Base-by-base conservation (phyloP, 306 rosid genomes). In the Cicer arietinum region DNA sequence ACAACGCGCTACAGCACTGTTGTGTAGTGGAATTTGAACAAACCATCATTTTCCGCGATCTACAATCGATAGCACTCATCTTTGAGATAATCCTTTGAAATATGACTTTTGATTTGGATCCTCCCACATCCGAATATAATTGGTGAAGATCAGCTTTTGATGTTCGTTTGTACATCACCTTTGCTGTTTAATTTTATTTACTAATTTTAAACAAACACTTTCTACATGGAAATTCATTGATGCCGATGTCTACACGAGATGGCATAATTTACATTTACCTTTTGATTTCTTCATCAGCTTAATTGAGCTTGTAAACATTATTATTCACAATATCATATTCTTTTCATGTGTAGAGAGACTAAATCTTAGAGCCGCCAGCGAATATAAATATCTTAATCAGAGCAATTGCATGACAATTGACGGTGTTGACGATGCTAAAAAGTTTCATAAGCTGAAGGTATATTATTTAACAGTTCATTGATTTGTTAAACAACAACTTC, bases 351-450 rank as follows among this genome's bases (percentile, higher is more conserved):
- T 88, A 95, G 99, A 89, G 70, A 92, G 74, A 78, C 84, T 95
- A 81, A 84, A 89, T 58, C 91, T 95, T 77, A 89, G 79, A 85
- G 75, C 0, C 73, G 93, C 92, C 68, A 82, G 93, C 10, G 89
- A 89, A 77, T 92, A 90, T 90, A 92, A 80, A 74, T 95, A 88
- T 86, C 98, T 95, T 69, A 95, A 84, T 78, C 97, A 92, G 47
- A 95, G 98, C 80, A 93, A 85, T 60, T 89, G 93, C 88, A 74
- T 88, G 82, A 79, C 80, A 72, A 88, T 95, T 82, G 89, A 85
- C 76, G 91, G 96, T 50, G 89, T 83, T 68, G 85, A 92, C 71
- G 98, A 92, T 77, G 88, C 87, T 63, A 72, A 53, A 70, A 87
- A 80, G 63, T 92, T 95, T 69, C 84, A 64, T 10, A 73, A 10